Percentiles rank a stretch among this genome's conserved stretches.
These are phyloP conservation scores for Aspergillus sp. DNA, from an alignment of 2,329 filamentous ascomycete species.

Conservation along the genomic window DNA sequence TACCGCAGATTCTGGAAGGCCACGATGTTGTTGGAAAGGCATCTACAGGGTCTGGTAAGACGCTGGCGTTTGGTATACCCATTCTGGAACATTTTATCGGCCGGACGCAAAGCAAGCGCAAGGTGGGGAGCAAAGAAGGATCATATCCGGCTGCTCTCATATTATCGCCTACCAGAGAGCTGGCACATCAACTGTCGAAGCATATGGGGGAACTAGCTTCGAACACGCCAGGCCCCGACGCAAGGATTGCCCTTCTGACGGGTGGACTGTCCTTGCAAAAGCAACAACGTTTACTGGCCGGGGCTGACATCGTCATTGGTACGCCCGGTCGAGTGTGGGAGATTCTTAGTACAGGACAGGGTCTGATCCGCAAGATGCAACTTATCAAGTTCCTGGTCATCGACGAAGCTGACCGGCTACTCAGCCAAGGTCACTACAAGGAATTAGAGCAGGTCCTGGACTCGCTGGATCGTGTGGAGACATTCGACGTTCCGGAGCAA, in stretches of 20 bases:
- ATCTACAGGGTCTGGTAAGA: constrained; percentile 93
- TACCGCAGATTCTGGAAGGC: constrained; percentile 73
- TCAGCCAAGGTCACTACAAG: constrained; percentile 91
- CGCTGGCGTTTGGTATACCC: constrained; percentile 85
- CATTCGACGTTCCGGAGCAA: constrained; percentile 22
- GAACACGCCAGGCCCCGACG: constrained; percentile 52
- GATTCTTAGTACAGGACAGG: constrained; percentile 67
- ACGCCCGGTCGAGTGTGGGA: constrained; percentile 94
- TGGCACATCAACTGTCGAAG: constrained; percentile 82
- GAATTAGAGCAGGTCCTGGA: constrained; percentile 83
- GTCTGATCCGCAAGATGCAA: constrained; percentile 62
- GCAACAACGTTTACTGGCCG: constrained; percentile 73
- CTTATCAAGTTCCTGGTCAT: constrained; percentile 75
- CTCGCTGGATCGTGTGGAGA: constrained; percentile 61
- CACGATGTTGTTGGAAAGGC: constrained; percentile 94
- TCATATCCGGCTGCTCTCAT: constrained; percentile 62
- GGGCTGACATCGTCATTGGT: constrained; percentile 85
- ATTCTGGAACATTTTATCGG: constrained; percentile 78
- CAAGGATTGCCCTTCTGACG: constrained; percentile 71
- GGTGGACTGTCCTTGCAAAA: constrained; percentile 92
- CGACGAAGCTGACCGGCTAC: constrained; percentile 85
- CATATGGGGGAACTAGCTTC: constrained; percentile 71
- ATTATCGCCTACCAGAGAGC: constrained; percentile 81
- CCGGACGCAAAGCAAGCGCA: constrained; percentile 25
- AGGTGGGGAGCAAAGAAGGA: constrained; percentile 30